These are phyloP conservation scores for Hypoxylon cercidicola DNA, from an alignment of 495 filamentous ascomycete genomes.

Conservation along the genomic window DNA sequence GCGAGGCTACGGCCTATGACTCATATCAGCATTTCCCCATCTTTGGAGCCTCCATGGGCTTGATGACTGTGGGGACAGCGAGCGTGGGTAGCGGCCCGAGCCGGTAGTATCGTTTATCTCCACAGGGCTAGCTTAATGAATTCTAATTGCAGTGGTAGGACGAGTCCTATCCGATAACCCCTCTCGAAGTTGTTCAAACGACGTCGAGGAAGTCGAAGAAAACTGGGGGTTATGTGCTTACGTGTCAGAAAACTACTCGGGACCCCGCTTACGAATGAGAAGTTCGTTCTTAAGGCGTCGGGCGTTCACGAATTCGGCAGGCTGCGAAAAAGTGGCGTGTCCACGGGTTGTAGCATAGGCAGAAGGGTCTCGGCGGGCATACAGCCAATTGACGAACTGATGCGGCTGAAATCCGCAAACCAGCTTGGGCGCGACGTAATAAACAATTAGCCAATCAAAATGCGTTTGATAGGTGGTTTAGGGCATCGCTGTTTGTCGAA, in stretches of 20 bases:
- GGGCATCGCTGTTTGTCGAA: too few relatives aligned
- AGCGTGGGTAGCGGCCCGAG: too few relatives aligned
- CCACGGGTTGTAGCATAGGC: constrained; percentile 8
- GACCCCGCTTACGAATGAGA: constrained; percentile 6
- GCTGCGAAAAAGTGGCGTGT: constrained; percentile 18
- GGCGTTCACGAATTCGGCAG: constrained; percentile 8
- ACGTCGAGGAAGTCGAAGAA: constrained; percentile 2
- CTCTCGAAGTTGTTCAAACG: too few relatives aligned
- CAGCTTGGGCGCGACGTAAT: constrained; percentile 1
- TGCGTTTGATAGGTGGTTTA: not conserved
- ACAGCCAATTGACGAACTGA: constrained; percentile 8
- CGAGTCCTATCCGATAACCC: too few relatives aligned
- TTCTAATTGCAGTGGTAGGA: too few relatives aligned
- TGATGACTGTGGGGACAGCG: too few relatives aligned
- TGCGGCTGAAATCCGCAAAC: constrained; percentile 34
- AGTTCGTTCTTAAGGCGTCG: not conserved
- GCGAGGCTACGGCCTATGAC: too few relatives aligned
- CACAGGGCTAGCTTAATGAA: too few relatives aligned
- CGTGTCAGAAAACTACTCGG: constrained; percentile 14
- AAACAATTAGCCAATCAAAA: constrained; percentile 1
- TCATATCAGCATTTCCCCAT: too few relatives aligned
- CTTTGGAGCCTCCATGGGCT: too few relatives aligned
- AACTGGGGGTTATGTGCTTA: constrained; percentile 7
- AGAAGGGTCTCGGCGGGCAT: not conserved
- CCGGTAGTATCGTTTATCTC: too few relatives aligned